phyloP scores from a whole-genome alignment of 2,329 filamentous ascomycete species.

The Aspergillaceae sp. region DNA sequence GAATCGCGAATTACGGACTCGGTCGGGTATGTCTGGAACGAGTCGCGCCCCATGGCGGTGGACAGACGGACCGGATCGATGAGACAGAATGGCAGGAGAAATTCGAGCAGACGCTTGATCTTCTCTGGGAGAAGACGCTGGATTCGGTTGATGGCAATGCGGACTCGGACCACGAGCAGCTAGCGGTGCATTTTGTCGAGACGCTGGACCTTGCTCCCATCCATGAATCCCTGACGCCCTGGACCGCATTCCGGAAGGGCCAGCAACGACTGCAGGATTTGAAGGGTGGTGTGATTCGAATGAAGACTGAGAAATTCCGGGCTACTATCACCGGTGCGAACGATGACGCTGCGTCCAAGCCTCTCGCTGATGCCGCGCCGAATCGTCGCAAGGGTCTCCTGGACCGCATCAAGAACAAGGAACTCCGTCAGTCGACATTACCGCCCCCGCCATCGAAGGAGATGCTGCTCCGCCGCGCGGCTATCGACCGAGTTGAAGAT shows the following conservation, averaged over 20 bases:
- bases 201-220: conserved; percentile 27
- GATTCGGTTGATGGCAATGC: conserved; percentile 2
- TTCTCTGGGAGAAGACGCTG: conserved; percentile 38
- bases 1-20: conserved; percentile 34
- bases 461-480: conserved; percentile 54
- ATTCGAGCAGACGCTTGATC: conserved; percentile 43
- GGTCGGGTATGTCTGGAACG: conserved; percentile 32
- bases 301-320: conserved; percentile 27
- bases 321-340: conserved; percentile 9
- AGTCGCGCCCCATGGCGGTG: neutral
- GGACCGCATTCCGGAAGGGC: conserved; percentile 30
- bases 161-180: conserved; percentile 24
- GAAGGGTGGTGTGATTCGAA: conserved; percentile 29
- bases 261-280: conserved; percentile 35
- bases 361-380: conserved; percentile 14
- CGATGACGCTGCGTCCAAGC: conserved; percentile 13
- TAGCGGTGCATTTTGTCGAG: conserved; percentile 23
- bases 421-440: conserved; percentile 42
- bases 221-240: conserved; percentile 29
- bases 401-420: conserved; percentile 67
- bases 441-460: conserved; percentile 41
- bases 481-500: conserved; percentile 60
- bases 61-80: conserved; percentile 5
- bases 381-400: conserved; percentile 54
- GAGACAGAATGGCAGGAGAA: conserved; percentile 41